Conservation (phyloP, 306 rosid genomes). For the Luffa aegyptiaca region DNA sequence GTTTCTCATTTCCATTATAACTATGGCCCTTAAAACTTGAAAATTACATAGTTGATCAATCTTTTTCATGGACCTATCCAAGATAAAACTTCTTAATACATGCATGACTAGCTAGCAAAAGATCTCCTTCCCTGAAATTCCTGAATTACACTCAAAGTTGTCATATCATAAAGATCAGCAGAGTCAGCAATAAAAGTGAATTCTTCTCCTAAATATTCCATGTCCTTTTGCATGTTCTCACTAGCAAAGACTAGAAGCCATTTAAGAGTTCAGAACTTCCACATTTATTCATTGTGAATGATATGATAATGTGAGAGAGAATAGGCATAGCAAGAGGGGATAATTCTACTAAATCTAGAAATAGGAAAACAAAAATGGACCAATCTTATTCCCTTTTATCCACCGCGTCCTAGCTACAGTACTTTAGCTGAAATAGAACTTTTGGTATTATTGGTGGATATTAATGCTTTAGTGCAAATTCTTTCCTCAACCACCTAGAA, state of each 20-base stretch:
- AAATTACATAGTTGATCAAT: neutral
- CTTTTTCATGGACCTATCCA: neutral
- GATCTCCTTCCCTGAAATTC: neutral
- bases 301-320: neutral
- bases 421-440: neutral
- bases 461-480: neutral
- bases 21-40: neutral
- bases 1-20: neutral
- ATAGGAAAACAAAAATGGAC: neutral
- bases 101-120: neutral
- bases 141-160: neutral
- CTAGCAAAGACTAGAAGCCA: neutral
- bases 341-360: neutral
- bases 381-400: neutral
- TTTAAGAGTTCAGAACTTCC: neutral
- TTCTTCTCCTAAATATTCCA: neutral
- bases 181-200: neutral
- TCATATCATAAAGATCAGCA: neutral
- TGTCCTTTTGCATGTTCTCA: neutral
- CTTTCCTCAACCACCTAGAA: neutral
- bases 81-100: neutral
- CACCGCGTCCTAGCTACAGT: neutral
- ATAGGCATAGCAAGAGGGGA: neutral
- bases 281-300: neutral
- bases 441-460: neutral